Base-by-base conservation (phyloP, 2,329 filamentous ascomycete genomes). In the Madurella fahalii region DNA sequence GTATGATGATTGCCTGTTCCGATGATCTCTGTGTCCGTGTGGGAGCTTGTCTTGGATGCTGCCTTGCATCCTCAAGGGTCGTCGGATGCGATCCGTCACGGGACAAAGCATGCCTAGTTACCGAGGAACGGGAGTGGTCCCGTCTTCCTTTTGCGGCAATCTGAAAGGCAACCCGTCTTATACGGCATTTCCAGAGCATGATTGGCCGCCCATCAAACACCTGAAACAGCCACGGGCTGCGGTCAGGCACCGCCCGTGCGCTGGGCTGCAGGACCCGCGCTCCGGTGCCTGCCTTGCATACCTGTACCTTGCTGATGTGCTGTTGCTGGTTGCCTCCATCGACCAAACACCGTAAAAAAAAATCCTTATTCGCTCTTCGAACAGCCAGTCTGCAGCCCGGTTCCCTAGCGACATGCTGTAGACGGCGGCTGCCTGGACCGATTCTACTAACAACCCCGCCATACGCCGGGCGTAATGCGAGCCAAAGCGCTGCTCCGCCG, bases 121-220 rank as follows among this genome's bases (percentile, higher is more conserved):
- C 7, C 25, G 25, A 25, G 25, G 25, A 25, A 25, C 3, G 25
- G 4, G 25, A n/a, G 25, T 5, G 9, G 34, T 11, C 34, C 13
- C 34, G 4, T 37, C 34, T 15, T n/a, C n/a, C n/a, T n/a, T n/a
- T 37, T 37, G 11, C 9, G 13, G 11, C 34, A 12, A 11, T 9
- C 9, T 37, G 11, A 15, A 37, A 11, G 34, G 34, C 34, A 11
- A 5, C 11, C 13, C 31, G n/a, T 25, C 25, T 25, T 25, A 25
- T 7, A 25, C 34, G 11, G 34, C 34, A 37, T 11, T 37, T 37
- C 13, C 9, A 15, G 34, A 15, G 34, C n/a, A 42, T 52, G 42
- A 52, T 52, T 52, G 49, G 49, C 42, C 49, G 42, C 49, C 42
- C 7, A 34, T 17, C 37, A 4, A 13, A 31, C 9, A 45, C 20